Evolutionary conservation across 2,329 filamentous ascomycete genomes (phyloP).

Genomic region (Salinomyces thailandicus): DNA sequence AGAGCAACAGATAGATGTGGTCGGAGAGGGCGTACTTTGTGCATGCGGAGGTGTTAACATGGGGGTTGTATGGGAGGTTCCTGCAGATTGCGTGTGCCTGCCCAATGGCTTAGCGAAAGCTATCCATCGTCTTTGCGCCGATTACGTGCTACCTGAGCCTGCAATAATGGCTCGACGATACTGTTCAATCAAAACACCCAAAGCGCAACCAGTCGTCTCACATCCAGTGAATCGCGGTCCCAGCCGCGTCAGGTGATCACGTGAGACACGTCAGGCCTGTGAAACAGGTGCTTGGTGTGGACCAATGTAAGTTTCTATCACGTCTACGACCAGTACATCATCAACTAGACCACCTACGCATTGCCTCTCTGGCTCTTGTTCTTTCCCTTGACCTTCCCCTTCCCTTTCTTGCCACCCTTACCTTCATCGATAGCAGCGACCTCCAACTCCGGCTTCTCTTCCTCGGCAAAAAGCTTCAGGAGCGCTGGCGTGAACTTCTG

Average conservation of each 20-base stretch:
- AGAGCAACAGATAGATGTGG: conserved; percentile 93
- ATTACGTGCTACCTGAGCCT: conserved; percentile 6
- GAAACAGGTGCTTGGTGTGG: too few relatives aligned
- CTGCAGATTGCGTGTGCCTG: background rate
- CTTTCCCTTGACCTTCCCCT: conserved; percentile 1
- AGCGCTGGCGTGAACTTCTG: conserved; percentile 53
- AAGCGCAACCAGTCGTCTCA: too few relatives aligned
- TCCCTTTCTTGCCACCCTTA: conserved; percentile 3
- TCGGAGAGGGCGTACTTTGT: background rate
- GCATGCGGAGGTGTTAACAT: background rate
- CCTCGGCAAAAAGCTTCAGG: conserved; percentile 45
- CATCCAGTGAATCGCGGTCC: too few relatives aligned
- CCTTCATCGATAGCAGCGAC: conserved; percentile 5
- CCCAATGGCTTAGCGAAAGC: background rate
- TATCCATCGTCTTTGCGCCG: conserved; percentile 3
- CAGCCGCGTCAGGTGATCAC: too few relatives aligned
- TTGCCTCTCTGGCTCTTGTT: background rate
- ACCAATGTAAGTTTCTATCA: too few relatives aligned
- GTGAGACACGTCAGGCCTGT: too few relatives aligned
- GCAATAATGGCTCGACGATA: conserved; percentile 7
- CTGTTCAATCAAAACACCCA: conserved; percentile 9
- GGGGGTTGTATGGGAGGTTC: background rate
- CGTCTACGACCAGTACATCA: too few relatives aligned
- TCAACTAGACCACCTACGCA: too few relatives aligned
- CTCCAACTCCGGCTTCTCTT: conserved; percentile 20